A percentile compares a stretch with the other conserved stretches of the same genome.
Evolutionary conservation across 2,329 filamentous ascomycete genomes (phyloP).

Genomic region (Apiospora kogelbergensis): DNA sequence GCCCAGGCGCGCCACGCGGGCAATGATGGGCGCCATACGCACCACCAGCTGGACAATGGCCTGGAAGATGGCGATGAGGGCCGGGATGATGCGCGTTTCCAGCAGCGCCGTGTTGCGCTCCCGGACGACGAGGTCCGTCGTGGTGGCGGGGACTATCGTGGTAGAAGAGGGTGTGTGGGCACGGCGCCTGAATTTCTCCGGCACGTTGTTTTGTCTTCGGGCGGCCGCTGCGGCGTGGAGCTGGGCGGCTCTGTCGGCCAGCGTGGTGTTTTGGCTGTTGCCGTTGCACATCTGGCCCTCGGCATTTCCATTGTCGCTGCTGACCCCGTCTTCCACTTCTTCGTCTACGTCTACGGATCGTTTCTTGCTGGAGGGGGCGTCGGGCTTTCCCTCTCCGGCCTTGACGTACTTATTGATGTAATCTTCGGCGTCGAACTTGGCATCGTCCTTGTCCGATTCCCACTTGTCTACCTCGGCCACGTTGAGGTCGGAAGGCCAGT

Average conservation of each 20-base stretch:
- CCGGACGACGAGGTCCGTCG: too few relatives aligned
- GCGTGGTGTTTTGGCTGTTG: neutral
- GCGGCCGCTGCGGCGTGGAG: too few relatives aligned
- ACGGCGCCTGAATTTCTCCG: neutral
- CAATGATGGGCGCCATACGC: neutral
- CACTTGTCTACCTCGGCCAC: neutral
- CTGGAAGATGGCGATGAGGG: neutral
- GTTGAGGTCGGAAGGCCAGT: neutral
- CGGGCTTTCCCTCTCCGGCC: neutral
- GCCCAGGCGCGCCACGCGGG: neutral
- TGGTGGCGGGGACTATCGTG: neutral
- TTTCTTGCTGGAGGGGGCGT: neutral
- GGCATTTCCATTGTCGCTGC: neutral
- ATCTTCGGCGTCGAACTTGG: neutral
- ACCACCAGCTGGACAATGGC: neutral
- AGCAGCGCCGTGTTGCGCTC: neutral
- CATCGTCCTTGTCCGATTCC: neutral
- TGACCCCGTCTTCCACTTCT: neutral
- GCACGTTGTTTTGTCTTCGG: neutral
- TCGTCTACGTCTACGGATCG: neutral
- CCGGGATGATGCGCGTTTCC: neutral
- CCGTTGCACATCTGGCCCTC: too few relatives aligned
- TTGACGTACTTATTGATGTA: neutral
- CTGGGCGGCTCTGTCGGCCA: too few relatives aligned
- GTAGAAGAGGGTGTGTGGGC: neutral